phyloP scores from a whole-genome alignment of 2,329 filamentous ascomycete genomes.

The Verticillium nonalfalfae region DNA sequence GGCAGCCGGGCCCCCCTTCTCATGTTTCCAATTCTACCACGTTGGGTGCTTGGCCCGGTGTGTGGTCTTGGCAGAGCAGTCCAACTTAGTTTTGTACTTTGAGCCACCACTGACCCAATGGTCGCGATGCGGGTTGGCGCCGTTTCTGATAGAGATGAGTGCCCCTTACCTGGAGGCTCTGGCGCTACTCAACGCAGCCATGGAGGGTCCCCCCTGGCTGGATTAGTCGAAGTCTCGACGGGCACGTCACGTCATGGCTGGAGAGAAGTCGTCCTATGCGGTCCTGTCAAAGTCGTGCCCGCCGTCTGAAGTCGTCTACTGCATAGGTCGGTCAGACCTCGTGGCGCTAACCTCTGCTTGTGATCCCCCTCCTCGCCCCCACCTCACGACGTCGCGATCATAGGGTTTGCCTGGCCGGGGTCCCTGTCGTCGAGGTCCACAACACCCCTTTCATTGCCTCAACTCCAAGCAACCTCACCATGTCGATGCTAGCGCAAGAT shows the following conservation, averaged over 20 bases:
- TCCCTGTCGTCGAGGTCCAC: neutral
- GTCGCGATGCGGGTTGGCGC: neutral
- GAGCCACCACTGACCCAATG: neutral
- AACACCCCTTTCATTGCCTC: neutral
- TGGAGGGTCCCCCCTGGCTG: neutral
- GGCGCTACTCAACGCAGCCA: neutral
- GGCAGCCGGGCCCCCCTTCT: neutral
- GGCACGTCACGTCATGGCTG: neutral
- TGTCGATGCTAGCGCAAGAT: slow-evolving; percentile 2
- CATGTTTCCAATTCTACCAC: neutral
- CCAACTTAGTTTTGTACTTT: neutral
- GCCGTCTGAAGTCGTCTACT: neutral
- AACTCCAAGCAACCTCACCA: neutral
- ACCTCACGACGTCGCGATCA: neutral
- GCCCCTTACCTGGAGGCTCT: neutral
- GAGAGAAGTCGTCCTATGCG: neutral
- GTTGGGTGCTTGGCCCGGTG: neutral
- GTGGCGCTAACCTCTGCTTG: neutral
- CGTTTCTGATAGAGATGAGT: neutral
- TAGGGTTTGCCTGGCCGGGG: neutral
- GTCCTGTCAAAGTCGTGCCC: neutral
- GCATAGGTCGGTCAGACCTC: neutral
- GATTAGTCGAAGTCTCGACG: neutral
- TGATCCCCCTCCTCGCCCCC: neutral
- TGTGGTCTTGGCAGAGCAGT: neutral